Evolutionary conservation across 2,329 filamentous ascomycete genomes (phyloP).

Genomic region (Ascomycota sp.): DNA sequence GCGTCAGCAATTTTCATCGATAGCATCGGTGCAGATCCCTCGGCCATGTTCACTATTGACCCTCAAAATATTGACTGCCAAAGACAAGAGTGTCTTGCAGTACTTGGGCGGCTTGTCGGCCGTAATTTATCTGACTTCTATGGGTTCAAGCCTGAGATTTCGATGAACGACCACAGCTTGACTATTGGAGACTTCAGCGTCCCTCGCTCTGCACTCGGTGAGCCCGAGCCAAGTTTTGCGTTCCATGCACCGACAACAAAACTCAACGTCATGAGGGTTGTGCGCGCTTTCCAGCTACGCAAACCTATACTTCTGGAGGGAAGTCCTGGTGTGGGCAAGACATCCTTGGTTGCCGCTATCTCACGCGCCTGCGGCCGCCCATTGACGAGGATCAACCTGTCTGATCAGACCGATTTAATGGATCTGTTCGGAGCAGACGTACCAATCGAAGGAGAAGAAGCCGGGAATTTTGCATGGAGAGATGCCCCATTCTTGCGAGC

Average conservation of each 20-base stretch:
- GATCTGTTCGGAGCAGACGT: slow-evolving; percentile 94
- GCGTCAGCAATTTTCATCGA: slow-evolving; percentile 92
- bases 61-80: slow-evolving; percentile 47
- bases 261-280: slow-evolving; percentile 72
- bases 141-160: slow-evolving; percentile 34
- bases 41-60: slow-evolving; percentile 57
- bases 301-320: slow-evolving; percentile 91
- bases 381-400: slow-evolving; percentile 84
- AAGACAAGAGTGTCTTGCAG: slow-evolving; percentile 46
- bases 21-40: slow-evolving; percentile 82
- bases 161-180: slow-evolving; percentile 26
- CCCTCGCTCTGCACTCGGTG: slow-evolving; percentile 21
- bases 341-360: slow-evolving; percentile 69
- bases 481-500: slow-evolving; percentile 88
- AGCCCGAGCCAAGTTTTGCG: slow-evolving; percentile 22
- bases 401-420: slow-evolving; percentile 93
- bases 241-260: slow-evolving; percentile 79
- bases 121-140: slow-evolving; percentile 44
- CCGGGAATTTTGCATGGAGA: slow-evolving; percentile 82
- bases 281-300: slow-evolving; percentile 65
- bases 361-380: slow-evolving; percentile 59
- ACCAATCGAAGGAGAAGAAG: slow-evolving; percentile 74
- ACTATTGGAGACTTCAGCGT: slow-evolving; percentile 57
- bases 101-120: slow-evolving; percentile 44
- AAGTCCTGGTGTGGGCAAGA: slow-evolving; percentile 95